Conservation (phyloP, 2,329 filamentous ascomycete species). For the Ophiostoma sp. region DNA sequence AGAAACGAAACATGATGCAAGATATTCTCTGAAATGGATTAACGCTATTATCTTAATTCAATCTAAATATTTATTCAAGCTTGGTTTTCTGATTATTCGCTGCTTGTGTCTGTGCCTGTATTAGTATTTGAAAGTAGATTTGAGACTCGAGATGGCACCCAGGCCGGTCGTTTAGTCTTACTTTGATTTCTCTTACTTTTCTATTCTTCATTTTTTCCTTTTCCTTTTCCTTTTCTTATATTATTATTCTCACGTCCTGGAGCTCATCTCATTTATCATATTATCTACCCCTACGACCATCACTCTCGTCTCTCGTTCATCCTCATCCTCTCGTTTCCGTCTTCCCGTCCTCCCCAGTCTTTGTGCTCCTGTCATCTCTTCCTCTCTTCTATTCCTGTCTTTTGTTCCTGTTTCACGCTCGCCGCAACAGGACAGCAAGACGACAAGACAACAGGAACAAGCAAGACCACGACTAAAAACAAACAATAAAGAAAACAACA, state of each 20-base stretch:
- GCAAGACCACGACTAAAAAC: not conserved
- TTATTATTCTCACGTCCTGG: not conserved
- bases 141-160: not conserved
- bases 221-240: not conserved
- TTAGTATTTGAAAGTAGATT: not conserved
- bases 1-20: not conserved
- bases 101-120: not conserved
- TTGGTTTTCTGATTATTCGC: not conserved
- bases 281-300: not conserved
- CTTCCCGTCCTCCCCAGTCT: conserved; percentile 1
- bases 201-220: not conserved
- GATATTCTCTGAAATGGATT: not conserved
- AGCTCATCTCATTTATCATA: not conserved
- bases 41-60: not conserved
- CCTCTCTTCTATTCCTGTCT: not conserved
- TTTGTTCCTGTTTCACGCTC: conserved; percentile 1
- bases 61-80: no score
- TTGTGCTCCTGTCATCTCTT: not conserved
- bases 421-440: conserved; percentile 8
- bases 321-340: conserved; percentile 10
- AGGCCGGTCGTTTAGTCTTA: not conserved
- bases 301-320: not conserved
- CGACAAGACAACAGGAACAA: not conserved
- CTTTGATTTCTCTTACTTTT: not conserved
- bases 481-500: not conserved